Percentiles rank a stretch among this genome's conserved stretches.
Evolutionary conservation across 1,284 basidiomycete genomes (phyloP).

Genomic region (Amylostereum areolatum): DNA sequence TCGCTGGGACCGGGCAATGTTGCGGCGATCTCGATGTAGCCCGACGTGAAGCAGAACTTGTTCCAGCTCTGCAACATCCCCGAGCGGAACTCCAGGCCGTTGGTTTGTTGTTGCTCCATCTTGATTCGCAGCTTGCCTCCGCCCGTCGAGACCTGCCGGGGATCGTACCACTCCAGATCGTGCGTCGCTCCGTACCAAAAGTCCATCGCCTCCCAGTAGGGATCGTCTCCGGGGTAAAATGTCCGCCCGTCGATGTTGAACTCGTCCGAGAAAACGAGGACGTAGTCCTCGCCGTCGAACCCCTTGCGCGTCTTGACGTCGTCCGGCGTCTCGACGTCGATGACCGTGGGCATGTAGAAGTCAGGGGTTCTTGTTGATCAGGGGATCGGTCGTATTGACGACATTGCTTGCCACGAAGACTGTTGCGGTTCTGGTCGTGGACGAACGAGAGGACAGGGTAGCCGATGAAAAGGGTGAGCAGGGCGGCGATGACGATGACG

Average conservation of each 20-base stretch:
- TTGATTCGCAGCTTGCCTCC: constrained; percentile 71
- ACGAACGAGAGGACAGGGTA: constrained; percentile 71
- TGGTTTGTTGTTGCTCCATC: constrained; percentile 53
- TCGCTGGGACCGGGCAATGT: constrained; percentile 24
- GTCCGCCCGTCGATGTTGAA: constrained; percentile 71
- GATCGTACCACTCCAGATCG: constrained; percentile 79
- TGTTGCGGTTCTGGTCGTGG: constrained; percentile 37
- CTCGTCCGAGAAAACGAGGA: constrained; percentile 76
- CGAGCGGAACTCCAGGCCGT: constrained; percentile 55
- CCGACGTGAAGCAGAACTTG: constrained; percentile 83
- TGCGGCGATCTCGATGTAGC: constrained; percentile 57
- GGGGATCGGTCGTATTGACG: constrained; percentile 33
- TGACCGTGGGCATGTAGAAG: constrained; percentile 52
- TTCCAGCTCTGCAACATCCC: constrained; percentile 76
- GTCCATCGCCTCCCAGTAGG: constrained; percentile 70
- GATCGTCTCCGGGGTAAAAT: constrained; percentile 66
- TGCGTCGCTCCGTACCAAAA: constrained; percentile 65
- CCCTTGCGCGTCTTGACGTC: constrained; percentile 53
- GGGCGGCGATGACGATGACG: constrained; percentile 30
- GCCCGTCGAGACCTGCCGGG: constrained; percentile 67
- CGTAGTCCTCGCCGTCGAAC: constrained; percentile 59
- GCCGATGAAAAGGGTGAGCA: constrained; percentile 64
- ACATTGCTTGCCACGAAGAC: constrained; percentile 35
- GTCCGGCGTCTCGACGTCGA: constrained; percentile 66
- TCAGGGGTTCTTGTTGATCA: constrained; percentile 1